Evolutionary conservation across 257 asterid genomes (phyloP), one percentile per base, ranked within the genome.

Genomic region (Penstemon newberryi): DNA sequence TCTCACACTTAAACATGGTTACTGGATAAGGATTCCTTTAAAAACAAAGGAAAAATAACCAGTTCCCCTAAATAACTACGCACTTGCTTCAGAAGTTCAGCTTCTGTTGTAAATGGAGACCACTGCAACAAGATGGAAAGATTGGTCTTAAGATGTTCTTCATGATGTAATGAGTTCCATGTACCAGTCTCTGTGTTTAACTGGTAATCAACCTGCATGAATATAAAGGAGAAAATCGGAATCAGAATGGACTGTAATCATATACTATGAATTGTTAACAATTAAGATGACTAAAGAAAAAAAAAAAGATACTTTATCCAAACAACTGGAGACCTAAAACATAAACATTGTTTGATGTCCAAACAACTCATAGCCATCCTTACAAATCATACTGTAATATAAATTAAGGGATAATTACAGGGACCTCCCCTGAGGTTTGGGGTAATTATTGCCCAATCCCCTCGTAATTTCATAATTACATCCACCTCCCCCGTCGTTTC

Each of bases 61-160:
- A 58, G 56, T 42, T 56, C 63, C 18, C 19, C 8, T 36, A 58
- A 76, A 58, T 71, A 69, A 66, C 60, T n/a, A 76, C 96, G 25
- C 77, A 92, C 98, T 79, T 88, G 97, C 81, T 88, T 80, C 79
- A 90, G 73, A 81, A 92, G 90, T 63, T 81, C 91, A 18, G 82
- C 84, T 76, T 86, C 93, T n/a, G 88, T 77, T 13, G 90, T 52
- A 75, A 78, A 77, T 36, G 98, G 98, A 70, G 96, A 88, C 97
- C 98, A 92, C 75, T 67, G 82, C 81, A 86, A 75, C 75, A 92
- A 74, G 74, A 85, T 67, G 25, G 96, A 75, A 43, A 92, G 91
- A 78, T 92, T 92, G 56, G 41, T 77, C 67, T 47, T 73, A 71
- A 78, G 76, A 68, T 81, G 87, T 19, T 79, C 82, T 68, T 80